Percentiles rank a stretch among this genome's conserved stretches.
Conservation (phyloP, 2,329 filamentous ascomycete species). For the Saccharata proteae region DNA sequence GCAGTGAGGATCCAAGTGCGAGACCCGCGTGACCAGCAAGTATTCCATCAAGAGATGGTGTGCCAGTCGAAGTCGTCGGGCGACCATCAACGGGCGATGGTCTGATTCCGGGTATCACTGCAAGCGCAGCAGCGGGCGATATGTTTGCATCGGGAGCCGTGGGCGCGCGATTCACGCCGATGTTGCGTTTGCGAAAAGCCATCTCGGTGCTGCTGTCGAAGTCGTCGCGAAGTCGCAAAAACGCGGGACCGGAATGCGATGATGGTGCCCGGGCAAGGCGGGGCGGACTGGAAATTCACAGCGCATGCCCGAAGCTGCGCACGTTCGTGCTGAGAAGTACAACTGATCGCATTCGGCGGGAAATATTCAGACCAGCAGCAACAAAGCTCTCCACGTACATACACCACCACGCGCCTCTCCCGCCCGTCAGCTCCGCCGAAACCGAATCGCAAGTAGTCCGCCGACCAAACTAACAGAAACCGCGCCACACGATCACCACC, state of each 20-base stretch:
- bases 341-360: too few relatives aligned
- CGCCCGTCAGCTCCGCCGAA: too few relatives aligned
- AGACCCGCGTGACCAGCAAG: conserved; percentile 80
- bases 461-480: neutral
- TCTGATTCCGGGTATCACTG: conserved; percentile 45
- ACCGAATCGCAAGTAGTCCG: neutral
- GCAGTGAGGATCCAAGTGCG: conserved; percentile 64
- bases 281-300: neutral
- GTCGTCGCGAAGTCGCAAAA: neutral
- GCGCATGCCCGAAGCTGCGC: too few relatives aligned
- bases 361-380: conserved; percentile 4
- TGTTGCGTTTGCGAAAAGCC: conserved; percentile 58
- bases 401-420: too few relatives aligned
- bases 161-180: conserved; percentile 37
- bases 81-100: conserved; percentile 84
- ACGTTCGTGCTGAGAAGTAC: too few relatives aligned
- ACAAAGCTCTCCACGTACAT: too few relatives aligned
- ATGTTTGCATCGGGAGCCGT: conserved; percentile 11
- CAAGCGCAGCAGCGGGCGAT: conserved; percentile 13
- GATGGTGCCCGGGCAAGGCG: neutral
- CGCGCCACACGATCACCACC: neutral
- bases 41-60: conserved; percentile 69
- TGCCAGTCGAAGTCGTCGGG: conserved; percentile 82
- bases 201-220: conserved; percentile 25
- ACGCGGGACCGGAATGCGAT: too few relatives aligned